phyloP scores from a whole-genome alignment of 352 stramenopile genomes.

The Phytopythium montanum region DNA sequence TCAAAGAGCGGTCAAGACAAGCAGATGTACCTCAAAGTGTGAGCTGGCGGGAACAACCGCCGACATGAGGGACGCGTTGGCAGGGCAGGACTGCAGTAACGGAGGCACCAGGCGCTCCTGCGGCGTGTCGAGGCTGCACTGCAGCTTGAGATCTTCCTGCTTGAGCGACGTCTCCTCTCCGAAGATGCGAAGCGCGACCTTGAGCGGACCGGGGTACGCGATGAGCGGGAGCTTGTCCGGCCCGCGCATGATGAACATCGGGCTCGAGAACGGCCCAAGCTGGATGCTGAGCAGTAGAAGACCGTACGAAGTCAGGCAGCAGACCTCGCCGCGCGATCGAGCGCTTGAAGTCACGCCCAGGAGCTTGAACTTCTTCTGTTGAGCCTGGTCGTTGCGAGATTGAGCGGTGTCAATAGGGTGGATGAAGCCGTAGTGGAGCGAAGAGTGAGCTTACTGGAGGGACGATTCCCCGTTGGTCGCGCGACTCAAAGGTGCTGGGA shows the following conservation, averaged over 20 bases:
- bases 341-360: slow-evolving; percentile 33
- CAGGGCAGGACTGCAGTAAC: slow-evolving; percentile 31
- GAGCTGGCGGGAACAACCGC: slow-evolving; percentile 40
- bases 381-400: not conserved
- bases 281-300: slow-evolving; percentile 34
- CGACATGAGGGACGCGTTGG: slow-evolving; percentile 31
- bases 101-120: slow-evolving; percentile 37
- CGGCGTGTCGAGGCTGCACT: slow-evolving; percentile 33
- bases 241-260: slow-evolving; percentile 37
- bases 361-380: slow-evolving; percentile 55
- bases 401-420: not conserved
- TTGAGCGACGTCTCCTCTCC: slow-evolving; percentile 50
- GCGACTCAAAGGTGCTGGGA: slow-evolving; percentile 38
- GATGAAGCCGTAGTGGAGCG: not conserved
- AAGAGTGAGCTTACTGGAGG: slow-evolving; percentile 18
- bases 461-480: slow-evolving; percentile 35
- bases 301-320: slow-evolving; percentile 54
- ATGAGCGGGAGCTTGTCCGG: slow-evolving; percentile 40
- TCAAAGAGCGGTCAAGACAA: not conserved
- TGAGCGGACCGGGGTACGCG: slow-evolving; percentile 31
- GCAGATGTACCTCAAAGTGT: slow-evolving; percentile 46
- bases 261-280: slow-evolving; percentile 18
- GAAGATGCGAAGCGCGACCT: slow-evolving; percentile 39
- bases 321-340: slow-evolving; percentile 33
- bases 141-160: slow-evolving; percentile 53